A percentile compares a stretch with the other conserved stretches of the same genome.
Evolutionary conservation across 345 rosid genomes (phyloP).

Genomic region (Chamaenerion angustifolium): DNA sequence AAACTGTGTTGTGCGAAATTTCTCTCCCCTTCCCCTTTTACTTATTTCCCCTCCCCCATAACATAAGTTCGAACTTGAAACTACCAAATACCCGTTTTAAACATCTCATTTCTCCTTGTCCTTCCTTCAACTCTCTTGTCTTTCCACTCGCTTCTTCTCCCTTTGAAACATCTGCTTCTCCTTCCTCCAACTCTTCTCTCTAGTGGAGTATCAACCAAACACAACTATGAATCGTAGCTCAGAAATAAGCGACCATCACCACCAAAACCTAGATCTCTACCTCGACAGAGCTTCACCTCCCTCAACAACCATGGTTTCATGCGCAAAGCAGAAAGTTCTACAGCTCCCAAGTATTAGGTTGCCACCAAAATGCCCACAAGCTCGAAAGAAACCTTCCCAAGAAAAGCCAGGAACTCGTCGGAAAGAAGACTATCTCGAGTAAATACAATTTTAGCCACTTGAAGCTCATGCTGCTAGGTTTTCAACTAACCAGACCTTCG

Average conservation of each 20-base stretch:
- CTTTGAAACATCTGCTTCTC: background rate
- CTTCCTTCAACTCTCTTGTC: slow-evolving; percentile 22
- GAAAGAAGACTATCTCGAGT: too few relatives aligned
- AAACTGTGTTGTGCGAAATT: too few relatives aligned
- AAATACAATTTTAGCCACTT: too few relatives aligned
- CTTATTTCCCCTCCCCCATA: too few relatives aligned
- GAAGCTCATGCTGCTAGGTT: too few relatives aligned
- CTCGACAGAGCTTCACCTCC: slow-evolving; percentile 49
- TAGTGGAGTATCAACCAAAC: slow-evolving; percentile 56
- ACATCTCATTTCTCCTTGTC: too few relatives aligned
- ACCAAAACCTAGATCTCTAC: slow-evolving; percentile 37
- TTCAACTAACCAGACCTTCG: too few relatives aligned
- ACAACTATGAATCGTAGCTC: slow-evolving; percentile 53
- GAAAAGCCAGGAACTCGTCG: slow-evolving; percentile 42
- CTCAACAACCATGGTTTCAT: slow-evolving; percentile 21
- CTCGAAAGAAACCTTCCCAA: slow-evolving; percentile 88
- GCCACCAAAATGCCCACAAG: slow-evolving; percentile 97
- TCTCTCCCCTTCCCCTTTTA: too few relatives aligned
- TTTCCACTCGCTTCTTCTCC: background rate
- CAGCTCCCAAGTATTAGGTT: slow-evolving; percentile 98
- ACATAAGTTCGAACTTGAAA: too few relatives aligned
- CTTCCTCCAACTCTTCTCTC: background rate
- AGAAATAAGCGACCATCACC: slow-evolving; percentile 13
- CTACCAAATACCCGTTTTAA: too few relatives aligned
- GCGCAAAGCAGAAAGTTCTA: slow-evolving; percentile 60